Evolutionary conservation across 352 stramenopile genomes (phyloP).

Genomic region (Pythium aquatile): DNA sequence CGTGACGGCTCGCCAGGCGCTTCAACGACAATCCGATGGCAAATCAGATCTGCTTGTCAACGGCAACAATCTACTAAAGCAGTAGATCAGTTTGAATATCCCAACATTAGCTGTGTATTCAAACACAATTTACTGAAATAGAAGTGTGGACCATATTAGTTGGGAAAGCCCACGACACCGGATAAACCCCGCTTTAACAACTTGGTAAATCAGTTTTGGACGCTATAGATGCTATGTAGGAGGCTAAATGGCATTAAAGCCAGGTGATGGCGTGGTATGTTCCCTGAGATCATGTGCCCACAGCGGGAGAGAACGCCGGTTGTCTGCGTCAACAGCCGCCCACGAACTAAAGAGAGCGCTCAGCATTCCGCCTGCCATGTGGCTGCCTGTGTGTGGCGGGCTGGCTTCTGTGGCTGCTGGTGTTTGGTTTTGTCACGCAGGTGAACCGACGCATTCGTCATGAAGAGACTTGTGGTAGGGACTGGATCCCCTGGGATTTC

Average conservation of each 20-base stretch:
- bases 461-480: neutral
- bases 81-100: neutral
- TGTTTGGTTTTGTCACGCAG: neutral
- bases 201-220: too few relatives aligned
- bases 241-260: neutral
- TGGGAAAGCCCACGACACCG: neutral
- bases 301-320: constrained; percentile 1
- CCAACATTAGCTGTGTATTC: neutral
- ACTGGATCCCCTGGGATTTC: neutral
- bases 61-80: neutral
- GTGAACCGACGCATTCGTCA: neutral
- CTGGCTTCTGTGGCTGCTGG: neutral
- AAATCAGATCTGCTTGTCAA: neutral
- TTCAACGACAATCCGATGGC: neutral
- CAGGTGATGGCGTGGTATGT: neutral
- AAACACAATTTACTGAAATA: neutral
- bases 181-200: neutral
- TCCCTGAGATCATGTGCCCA: neutral
- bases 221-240: too few relatives aligned
- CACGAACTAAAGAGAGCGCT: neutral
- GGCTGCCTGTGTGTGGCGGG: neutral
- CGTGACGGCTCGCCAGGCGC: neutral
- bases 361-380: neutral
- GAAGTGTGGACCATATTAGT: neutral
- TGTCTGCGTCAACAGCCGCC: neutral